phyloP scores from a whole-genome alignment of 2,329 filamentous ascomycete species.

The Exophiala dermatitidis region DNA sequence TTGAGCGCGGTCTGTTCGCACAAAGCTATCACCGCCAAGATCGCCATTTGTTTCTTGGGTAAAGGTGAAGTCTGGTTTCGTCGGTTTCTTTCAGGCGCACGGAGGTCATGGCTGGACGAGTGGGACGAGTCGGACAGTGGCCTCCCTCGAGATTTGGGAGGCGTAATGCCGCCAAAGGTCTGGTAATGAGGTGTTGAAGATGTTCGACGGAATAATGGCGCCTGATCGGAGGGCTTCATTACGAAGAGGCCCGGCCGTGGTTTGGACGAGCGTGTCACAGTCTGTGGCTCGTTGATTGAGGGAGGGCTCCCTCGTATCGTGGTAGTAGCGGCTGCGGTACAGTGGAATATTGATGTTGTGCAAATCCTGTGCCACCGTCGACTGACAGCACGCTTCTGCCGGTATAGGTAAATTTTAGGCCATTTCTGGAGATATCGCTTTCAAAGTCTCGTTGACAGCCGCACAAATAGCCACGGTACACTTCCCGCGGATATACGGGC shows the following conservation, averaged over 20 bases:
- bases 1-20: conserved; percentile 95
- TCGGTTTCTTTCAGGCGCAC: conserved; percentile 27
- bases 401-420: no score
- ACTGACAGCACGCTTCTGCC: no score
- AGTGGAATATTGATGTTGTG: neutral
- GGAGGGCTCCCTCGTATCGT: no score
- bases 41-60: conserved; percentile 71
- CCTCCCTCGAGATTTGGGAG: conserved; percentile 39
- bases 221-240: conserved; percentile 27
- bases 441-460: no score
- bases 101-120: conserved; percentile 32
- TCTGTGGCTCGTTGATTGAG: no score
- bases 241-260: neutral
- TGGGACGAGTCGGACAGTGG: conserved; percentile 39
- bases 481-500: no score
- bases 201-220: conserved; percentile 33
- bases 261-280: no score
- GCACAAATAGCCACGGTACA: no score
- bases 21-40: conserved; percentile 81
- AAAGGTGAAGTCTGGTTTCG: conserved; percentile 54
- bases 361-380: no score
- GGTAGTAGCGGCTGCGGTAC: neutral
- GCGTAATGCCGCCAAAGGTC: conserved; percentile 43
- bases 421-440: no score
- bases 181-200: conserved; percentile 43